Conservation (phyloP, 441 rosid species). For the Corymbia calophylla region DNA sequence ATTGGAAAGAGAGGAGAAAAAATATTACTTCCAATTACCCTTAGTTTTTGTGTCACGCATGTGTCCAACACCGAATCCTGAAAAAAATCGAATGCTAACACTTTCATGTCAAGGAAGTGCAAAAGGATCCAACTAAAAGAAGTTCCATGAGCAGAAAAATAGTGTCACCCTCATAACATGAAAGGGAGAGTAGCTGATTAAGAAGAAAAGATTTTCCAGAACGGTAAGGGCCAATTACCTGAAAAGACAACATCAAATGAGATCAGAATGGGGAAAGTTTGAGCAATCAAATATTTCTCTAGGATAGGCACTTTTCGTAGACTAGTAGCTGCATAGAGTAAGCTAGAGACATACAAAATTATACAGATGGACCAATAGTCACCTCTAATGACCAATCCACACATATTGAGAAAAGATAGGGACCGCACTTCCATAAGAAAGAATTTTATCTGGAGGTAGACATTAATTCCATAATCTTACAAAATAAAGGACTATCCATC, state of each 20-base stretch:
- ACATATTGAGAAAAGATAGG: neutral
- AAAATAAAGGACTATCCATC: neutral
- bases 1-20: neutral
- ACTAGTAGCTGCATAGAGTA: neutral
- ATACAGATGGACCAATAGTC: neutral
- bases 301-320: neutral
- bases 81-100: neutral
- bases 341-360: neutral
- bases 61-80: constrained; percentile 99
- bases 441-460: neutral
- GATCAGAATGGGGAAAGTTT: neutral
- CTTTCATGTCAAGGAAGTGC: neutral
- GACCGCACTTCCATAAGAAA: neutral
- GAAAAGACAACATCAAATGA: constrained; percentile 16
- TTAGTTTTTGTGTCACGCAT: constrained; percentile 99
- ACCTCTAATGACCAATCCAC: neutral
- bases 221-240: constrained; percentile 99
- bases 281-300: neutral
- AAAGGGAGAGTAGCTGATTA: constrained; percentile 97
- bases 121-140: neutral
- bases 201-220: constrained; percentile 98
- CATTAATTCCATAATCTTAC: neutral
- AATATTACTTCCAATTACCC: constrained; percentile 35
- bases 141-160: neutral
- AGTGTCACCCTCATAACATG: constrained; percentile 84